A percentile compares a stretch with the other conserved stretches of the same genome.
Conservation (phyloP, 805 yeast genomes). For the Candida anglica region DNA sequence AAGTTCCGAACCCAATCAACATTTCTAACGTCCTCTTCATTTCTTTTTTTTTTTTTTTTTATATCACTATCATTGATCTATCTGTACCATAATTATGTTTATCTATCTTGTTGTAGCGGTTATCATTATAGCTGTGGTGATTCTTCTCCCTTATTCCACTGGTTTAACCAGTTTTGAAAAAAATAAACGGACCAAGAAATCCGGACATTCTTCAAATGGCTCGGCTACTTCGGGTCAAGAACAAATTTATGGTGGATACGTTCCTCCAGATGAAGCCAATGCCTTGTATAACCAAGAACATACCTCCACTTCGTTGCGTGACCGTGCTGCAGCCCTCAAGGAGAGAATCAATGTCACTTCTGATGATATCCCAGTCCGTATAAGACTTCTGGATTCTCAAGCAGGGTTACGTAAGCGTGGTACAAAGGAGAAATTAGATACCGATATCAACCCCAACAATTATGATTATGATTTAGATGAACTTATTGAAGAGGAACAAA, state of each 20-base stretch:
- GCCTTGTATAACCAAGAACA: constrained; percentile 7
- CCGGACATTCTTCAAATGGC: constrained; percentile 2
- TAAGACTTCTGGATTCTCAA: constrained; percentile 22
- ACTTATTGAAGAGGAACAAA: constrained; percentile 33
- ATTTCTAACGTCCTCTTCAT: too few relatives aligned
- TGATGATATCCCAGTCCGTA: constrained; percentile 34
- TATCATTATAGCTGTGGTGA: constrained; percentile 35
- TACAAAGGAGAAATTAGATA: constrained; percentile 27
- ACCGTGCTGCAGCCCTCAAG: constrained; percentile 19
- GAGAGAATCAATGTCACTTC: constrained; percentile 28
- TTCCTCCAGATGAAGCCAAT: constrained; percentile 38
- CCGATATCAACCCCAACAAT: constrained; percentile 35
- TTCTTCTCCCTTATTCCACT: constrained; percentile 46
- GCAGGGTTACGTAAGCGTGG: constrained; percentile 21
- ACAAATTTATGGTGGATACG: constrained; percentile 32
- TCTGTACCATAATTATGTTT: constrained; percentile 24
- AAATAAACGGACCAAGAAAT: constrained; percentile 7
- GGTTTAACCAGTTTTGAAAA: constrained; percentile 43
- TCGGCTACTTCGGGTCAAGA: constrained; percentile 1
- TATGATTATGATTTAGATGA: constrained; percentile 44
- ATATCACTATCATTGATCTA: background rate
- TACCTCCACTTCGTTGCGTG: constrained; percentile 7
- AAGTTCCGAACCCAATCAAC: too few relatives aligned
- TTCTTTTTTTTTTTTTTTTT: background rate
- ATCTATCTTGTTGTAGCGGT: constrained; percentile 36